A percentile compares a stretch with the other conserved stretches of the same genome.
phyloP scores from a whole-genome alignment of 1,284 basidiomycete genomes.

The Lentinula novae-zelandiae region DNA sequence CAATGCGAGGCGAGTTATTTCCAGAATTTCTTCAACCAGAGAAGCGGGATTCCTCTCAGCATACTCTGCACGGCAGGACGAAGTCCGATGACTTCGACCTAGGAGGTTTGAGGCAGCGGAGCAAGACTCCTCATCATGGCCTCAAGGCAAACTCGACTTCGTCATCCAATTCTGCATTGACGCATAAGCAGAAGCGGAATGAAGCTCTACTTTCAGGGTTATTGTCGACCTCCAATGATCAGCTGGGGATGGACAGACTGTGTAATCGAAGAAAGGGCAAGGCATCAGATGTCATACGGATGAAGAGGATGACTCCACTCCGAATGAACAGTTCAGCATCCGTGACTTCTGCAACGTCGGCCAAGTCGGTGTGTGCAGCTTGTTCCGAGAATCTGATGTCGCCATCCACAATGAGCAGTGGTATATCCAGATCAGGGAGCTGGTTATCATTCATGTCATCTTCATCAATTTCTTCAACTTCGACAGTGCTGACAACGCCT shows the following conservation, averaged over 20 bases:
- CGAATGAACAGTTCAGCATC: slow-evolving; percentile 16
- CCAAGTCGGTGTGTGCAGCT: slow-evolving; percentile 21
- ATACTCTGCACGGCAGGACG: not conserved
- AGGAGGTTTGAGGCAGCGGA: not conserved
- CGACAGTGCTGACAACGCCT: slow-evolving; percentile 35
- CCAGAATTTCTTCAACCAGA: slow-evolving; percentile 21
- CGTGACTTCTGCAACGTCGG: not conserved
- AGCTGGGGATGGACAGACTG: slow-evolving; percentile 21
- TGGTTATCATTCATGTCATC: slow-evolving; percentile 34
- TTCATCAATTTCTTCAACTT: slow-evolving; percentile 42
- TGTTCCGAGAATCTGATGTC: slow-evolving; percentile 30
- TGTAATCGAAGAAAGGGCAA: slow-evolving; percentile 34
- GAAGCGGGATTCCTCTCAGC: not conserved
- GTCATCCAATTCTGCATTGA: not conserved
- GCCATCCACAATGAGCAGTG: slow-evolving; percentile 28
- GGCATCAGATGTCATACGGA: slow-evolving; percentile 9
- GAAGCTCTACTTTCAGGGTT: slow-evolving; percentile 6
- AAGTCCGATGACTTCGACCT: not conserved
- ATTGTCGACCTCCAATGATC: not conserved
- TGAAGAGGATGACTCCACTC: slow-evolving; percentile 11
- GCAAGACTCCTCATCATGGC: slow-evolving; percentile 5
- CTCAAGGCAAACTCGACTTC: not conserved
- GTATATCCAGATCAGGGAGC: slow-evolving; percentile 44
- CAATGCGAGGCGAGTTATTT: slow-evolving; percentile 62
- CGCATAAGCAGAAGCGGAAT: slow-evolving; percentile 6